Evolutionary conservation across 257 asterid genomes (phyloP).

Genomic region (Solanum dulcamara): DNA sequence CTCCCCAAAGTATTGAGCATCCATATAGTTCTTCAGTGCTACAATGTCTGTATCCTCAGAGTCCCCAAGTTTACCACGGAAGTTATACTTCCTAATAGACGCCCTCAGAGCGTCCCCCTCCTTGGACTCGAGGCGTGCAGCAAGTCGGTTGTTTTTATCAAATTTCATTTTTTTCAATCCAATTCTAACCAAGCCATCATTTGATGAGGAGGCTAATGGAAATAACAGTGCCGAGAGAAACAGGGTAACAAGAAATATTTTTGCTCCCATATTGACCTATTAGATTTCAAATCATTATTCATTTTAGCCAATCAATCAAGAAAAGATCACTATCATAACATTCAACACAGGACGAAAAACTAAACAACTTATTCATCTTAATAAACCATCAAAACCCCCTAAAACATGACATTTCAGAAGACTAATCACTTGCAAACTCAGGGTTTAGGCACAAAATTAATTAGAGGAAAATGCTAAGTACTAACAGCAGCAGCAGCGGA

Average conservation of each 20-base stretch:
- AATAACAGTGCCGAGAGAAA: conserved; percentile 44
- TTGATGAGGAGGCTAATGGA: conserved; percentile 47
- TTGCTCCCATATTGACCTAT: conserved; percentile 55
- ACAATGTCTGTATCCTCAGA: conserved; percentile 63
- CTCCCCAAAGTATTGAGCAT: conserved; percentile 96
- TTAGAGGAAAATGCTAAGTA: background rate
- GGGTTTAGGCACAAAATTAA: background rate
- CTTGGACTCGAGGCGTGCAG: conserved; percentile 63
- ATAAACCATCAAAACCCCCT: background rate
- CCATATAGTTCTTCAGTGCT: conserved; percentile 83
- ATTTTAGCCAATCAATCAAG: background rate
- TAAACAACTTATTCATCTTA: background rate
- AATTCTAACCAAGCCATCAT: conserved; percentile 70
- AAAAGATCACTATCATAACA: background rate
- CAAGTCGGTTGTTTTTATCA: conserved; percentile 62
- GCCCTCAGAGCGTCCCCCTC: conserved; percentile 47
- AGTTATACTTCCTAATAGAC: conserved; percentile 48
- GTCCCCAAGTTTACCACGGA: conserved; percentile 41
- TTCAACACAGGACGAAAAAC: background rate
- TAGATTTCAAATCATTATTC: background rate
- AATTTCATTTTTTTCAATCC: conserved; percentile 69
- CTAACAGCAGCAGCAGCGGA: background rate
- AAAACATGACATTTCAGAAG: background rate
- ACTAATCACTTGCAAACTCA: background rate
- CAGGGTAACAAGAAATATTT: conserved; percentile 21